phyloP scores from a whole-genome alignment of 306 rosid genomes.

The Benincasa hispida region DNA sequence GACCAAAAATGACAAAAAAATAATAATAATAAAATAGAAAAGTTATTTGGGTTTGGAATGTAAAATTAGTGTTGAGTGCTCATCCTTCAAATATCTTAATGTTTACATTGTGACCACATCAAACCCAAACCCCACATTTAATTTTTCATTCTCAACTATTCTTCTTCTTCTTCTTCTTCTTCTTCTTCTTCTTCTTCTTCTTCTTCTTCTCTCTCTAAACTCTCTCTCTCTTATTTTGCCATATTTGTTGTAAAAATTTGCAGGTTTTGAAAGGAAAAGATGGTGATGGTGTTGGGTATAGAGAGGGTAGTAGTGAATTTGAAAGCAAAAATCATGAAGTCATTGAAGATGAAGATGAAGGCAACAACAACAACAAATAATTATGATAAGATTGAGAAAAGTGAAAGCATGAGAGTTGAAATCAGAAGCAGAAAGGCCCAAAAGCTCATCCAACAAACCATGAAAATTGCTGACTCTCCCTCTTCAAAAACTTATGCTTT shows the following conservation, averaged over 20 bases:
- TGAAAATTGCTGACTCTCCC: conserved; percentile 78
- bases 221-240: not conserved
- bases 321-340: conserved; percentile 48
- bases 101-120: not conserved
- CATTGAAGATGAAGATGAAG: conserved; percentile 46
- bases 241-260: not conserved
- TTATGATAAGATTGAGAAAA: conserved; percentile 83
- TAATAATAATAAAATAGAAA: not conserved
- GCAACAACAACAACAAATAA: conserved; percentile 2
- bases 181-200: not conserved
- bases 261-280: not conserved
- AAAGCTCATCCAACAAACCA: conserved; percentile 62
- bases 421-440: conserved; percentile 78
- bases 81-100: not conserved
- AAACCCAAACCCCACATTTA: not conserved
- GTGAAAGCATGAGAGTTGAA: conserved; percentile 96
- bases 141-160: not conserved
- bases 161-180: not conserved
- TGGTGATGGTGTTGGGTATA: conserved; percentile 38
- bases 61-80: not conserved
- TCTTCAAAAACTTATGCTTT: conserved; percentile 32
- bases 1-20: too few species aligned
- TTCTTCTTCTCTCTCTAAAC: not conserved
- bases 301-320: conserved; percentile 50
- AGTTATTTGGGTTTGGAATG: not conserved